Percentiles rank a stretch among this genome's conserved stretches.
Evolutionary conservation across 345 rosid species (phyloP).

Genomic region (Citrus glauca): DNA sequence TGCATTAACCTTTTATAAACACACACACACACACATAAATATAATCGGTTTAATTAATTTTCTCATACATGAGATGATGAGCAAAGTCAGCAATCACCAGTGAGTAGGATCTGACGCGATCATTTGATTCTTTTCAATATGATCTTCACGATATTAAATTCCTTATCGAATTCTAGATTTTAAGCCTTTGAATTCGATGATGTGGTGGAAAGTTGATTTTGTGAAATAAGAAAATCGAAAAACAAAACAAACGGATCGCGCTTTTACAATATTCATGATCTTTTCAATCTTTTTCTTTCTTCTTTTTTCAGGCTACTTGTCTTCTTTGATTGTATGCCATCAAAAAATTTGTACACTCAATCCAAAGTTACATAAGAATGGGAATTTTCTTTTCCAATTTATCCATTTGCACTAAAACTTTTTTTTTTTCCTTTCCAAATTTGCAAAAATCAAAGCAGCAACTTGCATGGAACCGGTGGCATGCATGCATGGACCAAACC

Average conservation of each 20-base stretch:
- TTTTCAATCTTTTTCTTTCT: neutral
- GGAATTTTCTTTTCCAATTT: neutral
- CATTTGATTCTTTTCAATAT: constrained; percentile 11
- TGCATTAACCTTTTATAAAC: neutral
- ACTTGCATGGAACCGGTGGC: constrained; percentile 4
- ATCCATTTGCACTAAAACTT: neutral
- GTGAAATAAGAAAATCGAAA: neutral
- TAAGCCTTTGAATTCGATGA: neutral
- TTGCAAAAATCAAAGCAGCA: constrained; percentile 4
- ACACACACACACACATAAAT: neutral
- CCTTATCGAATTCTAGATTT: neutral
- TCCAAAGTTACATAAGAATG: neutral
- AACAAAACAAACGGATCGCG: neutral
- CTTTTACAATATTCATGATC: neutral
- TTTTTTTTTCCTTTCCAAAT: neutral
- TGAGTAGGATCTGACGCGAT: constrained; percentile 41
- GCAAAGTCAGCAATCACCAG: constrained; percentile 33
- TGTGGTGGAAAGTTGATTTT: neutral
- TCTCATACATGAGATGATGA: neutral
- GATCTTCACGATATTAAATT: neutral
- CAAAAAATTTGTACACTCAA: neutral
- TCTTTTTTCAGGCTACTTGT: neutral
- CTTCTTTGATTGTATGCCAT: neutral
- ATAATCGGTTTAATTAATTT: neutral
- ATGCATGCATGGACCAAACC: neutral